Evolutionary conservation across 2,329 filamentous ascomycete genomes (phyloP), one percentile per base, ranked within the genome.

Genomic region (Fusarium clavum): DNA sequence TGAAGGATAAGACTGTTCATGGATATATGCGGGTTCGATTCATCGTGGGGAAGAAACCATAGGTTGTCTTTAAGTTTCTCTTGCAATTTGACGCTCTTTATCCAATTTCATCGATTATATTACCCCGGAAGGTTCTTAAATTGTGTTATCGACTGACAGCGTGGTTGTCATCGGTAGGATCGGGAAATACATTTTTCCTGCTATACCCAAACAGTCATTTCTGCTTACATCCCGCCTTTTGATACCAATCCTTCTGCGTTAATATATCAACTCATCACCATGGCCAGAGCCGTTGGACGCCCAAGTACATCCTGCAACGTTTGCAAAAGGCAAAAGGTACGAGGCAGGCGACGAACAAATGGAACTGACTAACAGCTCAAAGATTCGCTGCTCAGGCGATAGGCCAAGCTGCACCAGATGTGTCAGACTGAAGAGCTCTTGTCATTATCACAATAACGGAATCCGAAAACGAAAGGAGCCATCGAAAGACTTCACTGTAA

Each of bases 351-450:
- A n/a, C n/a, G n/a, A n/a, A n/a, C n/a, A n/a, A n/a, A n/a, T n/a
- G n/a, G n/a, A n/a, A n/a, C n/a, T n/a, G n/a, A n/a, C n/a, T n/a
- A n/a, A n/a, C n/a, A n/a, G n/a, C n/a, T n/a, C n/a, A n/a, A n/a
- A 73, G 71, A 64, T 73, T 13, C 69, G 71, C 9, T 73, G 71
- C 24, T 69, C 69, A 0, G 67, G 66, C 6, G 71, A 73, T 3
- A 51, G 47, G 7, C 71, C 71, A 5, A 68, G 55, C 16, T 73
- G 71, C 27, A 72, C 22, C 8, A 61, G 71, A 27, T 73, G 71
- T 4, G 12, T 14, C 3, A 51, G 71, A 1, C 20, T 73, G 2
- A 53, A 46, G 2, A 54, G 40, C 1, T 13, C 18, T 5, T 73
- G 71, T 9, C 2, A 12, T 8, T 72, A 72, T 4, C 25, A 40